Evolutionary conservation across 768 basidiomycete genomes (phyloP).

Genomic region (Tylopilus subfusipes): DNA sequence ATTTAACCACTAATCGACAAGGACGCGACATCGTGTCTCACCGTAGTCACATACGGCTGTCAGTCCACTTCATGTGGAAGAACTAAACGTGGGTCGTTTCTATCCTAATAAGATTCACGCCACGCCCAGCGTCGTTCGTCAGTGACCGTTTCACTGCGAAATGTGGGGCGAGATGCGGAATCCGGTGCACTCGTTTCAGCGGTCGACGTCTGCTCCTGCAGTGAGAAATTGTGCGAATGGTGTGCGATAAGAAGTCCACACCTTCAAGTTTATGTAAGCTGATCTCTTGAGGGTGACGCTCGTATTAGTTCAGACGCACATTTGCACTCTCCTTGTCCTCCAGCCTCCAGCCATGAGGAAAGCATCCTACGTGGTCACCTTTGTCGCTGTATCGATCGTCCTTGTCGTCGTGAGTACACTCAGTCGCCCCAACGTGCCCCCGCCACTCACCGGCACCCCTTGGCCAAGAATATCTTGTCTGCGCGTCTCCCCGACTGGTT

Average conservation of each 20-base stretch:
- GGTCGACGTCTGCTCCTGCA: no score
- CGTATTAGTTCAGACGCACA: neutral
- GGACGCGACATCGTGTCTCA: slow-evolving; percentile 17
- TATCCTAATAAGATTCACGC: no score
- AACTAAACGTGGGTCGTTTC: no score
- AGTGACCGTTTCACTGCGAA: no score
- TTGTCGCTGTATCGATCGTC: slow-evolving; percentile 49
- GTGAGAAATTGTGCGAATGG: slow-evolving; percentile 32
- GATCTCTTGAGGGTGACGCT: no score
- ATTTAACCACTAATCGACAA: slow-evolving; percentile 46
- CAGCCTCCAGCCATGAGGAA: slow-evolving; percentile 50
- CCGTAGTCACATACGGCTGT: neutral
- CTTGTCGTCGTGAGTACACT: slow-evolving; percentile 47
- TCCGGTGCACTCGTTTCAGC: no score
- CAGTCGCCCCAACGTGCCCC: neutral
- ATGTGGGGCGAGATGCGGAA: slow-evolving; percentile 5
- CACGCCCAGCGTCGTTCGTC: no score
- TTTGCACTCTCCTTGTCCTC: neutral
- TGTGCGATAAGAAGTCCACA: neutral
- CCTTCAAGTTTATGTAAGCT: slow-evolving; percentile 6
- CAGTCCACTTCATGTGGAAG: neutral
- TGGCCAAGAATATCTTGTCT: slow-evolving; percentile 53
- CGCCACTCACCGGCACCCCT: neutral
- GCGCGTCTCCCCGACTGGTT: slow-evolving; percentile 63
- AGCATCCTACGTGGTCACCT: slow-evolving; percentile 63